A percentile compares a stretch with the other conserved stretches of the same genome.
phyloP scores from a whole-genome alignment of 2,329 filamentous ascomycete species.

The Fusarium sp. region DNA sequence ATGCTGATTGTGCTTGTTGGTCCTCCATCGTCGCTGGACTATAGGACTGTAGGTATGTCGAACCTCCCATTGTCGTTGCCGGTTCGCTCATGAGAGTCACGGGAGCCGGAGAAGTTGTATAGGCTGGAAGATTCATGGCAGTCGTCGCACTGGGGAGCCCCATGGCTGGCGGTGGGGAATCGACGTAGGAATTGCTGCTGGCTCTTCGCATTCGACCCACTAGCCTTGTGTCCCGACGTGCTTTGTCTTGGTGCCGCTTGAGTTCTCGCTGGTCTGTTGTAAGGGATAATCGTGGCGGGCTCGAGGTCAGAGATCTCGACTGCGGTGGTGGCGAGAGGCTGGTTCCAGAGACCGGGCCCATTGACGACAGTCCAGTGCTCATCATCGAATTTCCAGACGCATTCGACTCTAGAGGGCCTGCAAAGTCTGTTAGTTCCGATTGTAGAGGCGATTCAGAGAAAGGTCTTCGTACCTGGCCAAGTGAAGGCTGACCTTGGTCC shows the following conservation, averaged over 20 bases:
- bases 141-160: slow-evolving; percentile 54
- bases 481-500: slow-evolving; percentile 62
- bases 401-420: slow-evolving; percentile 53
- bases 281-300: slow-evolving; percentile 66
- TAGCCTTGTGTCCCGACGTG: slow-evolving; percentile 69
- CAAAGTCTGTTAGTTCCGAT: slow-evolving; percentile 4
- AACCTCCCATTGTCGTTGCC: slow-evolving; percentile 56
- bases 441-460: neutral
- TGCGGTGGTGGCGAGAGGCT: slow-evolving; percentile 64
- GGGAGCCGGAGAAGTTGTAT: slow-evolving; percentile 63
- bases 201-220: slow-evolving; percentile 63
- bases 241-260: slow-evolving; percentile 71
- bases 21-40: slow-evolving; percentile 62
- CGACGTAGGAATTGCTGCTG: slow-evolving; percentile 60
- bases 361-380: slow-evolving; percentile 60
- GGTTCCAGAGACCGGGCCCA: slow-evolving; percentile 61
- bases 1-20: slow-evolving; percentile 51
- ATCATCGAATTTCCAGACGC: slow-evolving; percentile 52
- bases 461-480: slow-evolving; percentile 60
- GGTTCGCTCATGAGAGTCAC: slow-evolving; percentile 66
- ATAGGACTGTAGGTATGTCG: slow-evolving; percentile 64
- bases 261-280: slow-evolving; percentile 72
- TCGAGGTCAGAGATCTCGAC: slow-evolving; percentile 67
- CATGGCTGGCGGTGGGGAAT: slow-evolving; percentile 51
- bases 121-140: slow-evolving; percentile 61